Percentiles rank a stretch among this genome's conserved stretches.
phyloP scores from a whole-genome alignment of 495 filamentous ascomycete species.

The Hypoxylon rickii region DNA sequence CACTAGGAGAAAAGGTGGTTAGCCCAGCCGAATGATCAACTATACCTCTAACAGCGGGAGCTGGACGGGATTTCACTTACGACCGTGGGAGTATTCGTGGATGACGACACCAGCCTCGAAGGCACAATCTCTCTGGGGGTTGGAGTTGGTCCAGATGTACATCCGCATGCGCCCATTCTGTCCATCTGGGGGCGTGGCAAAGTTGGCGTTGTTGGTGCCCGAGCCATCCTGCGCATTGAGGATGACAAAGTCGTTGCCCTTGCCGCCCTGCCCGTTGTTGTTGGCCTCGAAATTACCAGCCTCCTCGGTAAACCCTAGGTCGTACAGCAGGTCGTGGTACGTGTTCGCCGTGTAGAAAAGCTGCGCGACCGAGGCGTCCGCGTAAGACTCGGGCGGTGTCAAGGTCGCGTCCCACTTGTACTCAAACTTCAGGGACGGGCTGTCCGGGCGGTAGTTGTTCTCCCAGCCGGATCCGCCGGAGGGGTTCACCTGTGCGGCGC shows the following conservation, averaged over 20 bases:
- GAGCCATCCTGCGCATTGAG: slow-evolving; percentile 60
- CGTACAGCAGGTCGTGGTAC: slow-evolving; percentile 59
- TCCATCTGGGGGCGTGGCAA: slow-evolving; percentile 58
- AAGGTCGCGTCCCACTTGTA: slow-evolving; percentile 45
- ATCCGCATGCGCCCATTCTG: slow-evolving; percentile 54
- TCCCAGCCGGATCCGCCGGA: slow-evolving; percentile 43
- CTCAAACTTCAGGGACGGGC: slow-evolving; percentile 43
- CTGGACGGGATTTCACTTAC: slow-evolving; percentile 31
- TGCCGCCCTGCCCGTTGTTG: slow-evolving; percentile 53
- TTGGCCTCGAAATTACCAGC: slow-evolving; percentile 61
- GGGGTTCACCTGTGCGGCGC: slow-evolving; percentile 51
- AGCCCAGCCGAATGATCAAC: background rate
- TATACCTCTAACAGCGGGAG: background rate
- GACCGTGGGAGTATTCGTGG: slow-evolving; percentile 50
- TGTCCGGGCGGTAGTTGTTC: slow-evolving; percentile 47
- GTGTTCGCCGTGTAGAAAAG: slow-evolving; percentile 59
- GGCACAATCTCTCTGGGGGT: slow-evolving; percentile 50
- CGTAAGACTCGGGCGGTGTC: slow-evolving; percentile 42
- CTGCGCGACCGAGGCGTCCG: slow-evolving; percentile 52
- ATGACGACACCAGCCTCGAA: slow-evolving; percentile 56
- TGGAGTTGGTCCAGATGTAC: slow-evolving; percentile 50
- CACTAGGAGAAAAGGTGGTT: slow-evolving; percentile 33
- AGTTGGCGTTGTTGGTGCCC: slow-evolving; percentile 56
- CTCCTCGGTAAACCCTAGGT: slow-evolving; percentile 56
- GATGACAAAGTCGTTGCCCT: slow-evolving; percentile 55